Percentiles rank a stretch among this genome's conserved stretches.
These are phyloP conservation scores for Daldinia vernicosa DNA, from an alignment of 495 filamentous ascomycete genomes.

Conservation along the genomic window DNA sequence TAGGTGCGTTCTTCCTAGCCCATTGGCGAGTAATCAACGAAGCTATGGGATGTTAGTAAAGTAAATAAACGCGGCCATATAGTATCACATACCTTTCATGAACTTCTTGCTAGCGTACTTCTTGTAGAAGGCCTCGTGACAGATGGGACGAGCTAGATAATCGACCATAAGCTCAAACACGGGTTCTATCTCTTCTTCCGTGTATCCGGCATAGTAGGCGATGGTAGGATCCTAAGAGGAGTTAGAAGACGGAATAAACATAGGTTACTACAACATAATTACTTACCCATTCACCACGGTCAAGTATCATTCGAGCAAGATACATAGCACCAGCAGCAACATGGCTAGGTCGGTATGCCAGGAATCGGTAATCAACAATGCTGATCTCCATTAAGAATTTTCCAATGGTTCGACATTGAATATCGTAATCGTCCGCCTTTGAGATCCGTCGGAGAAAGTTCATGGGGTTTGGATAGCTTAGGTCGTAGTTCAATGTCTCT, in stretches of 20 bases:
- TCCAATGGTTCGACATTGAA: slow-evolving; percentile 93
- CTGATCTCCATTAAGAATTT: slow-evolving; percentile 99
- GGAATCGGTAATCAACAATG: slow-evolving; percentile 90
- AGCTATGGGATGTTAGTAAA: slow-evolving; percentile 60
- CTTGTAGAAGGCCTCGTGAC: slow-evolving; percentile 97
- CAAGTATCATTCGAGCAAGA: slow-evolving; percentile 85
- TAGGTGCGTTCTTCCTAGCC: slow-evolving; percentile 78
- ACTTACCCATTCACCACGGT: slow-evolving; percentile 89
- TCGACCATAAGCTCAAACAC: slow-evolving; percentile 95
- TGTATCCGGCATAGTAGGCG: slow-evolving; percentile 92
- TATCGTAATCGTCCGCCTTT: slow-evolving; percentile 98
- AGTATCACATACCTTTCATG: slow-evolving; percentile 77
- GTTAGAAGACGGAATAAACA: slow-evolving; percentile 38
- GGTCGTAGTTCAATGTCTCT: slow-evolving; percentile 89
- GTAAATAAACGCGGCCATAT: slow-evolving; percentile 1
- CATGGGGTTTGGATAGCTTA: slow-evolving; percentile 99
- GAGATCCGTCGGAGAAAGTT: slow-evolving; percentile 98
- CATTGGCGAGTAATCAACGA: slow-evolving; percentile 91
- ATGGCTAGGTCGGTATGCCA: slow-evolving; percentile 85
- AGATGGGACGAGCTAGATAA: slow-evolving; percentile 86
- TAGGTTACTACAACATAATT: slow-evolving; percentile 1
- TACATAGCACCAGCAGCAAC: slow-evolving; percentile 95
- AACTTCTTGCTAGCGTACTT: slow-evolving; percentile 99
- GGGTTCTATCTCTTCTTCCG: slow-evolving; percentile 89
- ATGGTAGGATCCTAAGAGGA: slow-evolving; percentile 77